These are phyloP conservation scores for Catunica adiposa DNA, from an alignment of 2,329 filamentous ascomycete species.

Conservation along the genomic window DNA sequence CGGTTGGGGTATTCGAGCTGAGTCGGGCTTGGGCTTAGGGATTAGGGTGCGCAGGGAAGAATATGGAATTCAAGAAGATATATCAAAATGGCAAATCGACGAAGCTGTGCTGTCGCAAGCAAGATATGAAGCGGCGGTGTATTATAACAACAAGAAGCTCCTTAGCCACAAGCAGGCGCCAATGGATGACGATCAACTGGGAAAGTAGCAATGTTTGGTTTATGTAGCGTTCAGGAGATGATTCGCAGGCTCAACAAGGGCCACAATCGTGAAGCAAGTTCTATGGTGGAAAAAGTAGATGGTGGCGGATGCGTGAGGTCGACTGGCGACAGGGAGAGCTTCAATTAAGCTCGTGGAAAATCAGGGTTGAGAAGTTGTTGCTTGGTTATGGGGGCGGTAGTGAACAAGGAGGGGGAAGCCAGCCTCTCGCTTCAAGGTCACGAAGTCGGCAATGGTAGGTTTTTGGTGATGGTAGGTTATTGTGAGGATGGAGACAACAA, in stretches of 20 bases:
- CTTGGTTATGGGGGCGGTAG: no score
- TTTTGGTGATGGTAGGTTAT: not conserved
- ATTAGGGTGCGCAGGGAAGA: no score
- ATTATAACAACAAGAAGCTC: no score
- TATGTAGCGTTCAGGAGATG: constrained; percentile 2
- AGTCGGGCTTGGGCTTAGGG: no score
- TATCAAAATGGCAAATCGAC: no score
- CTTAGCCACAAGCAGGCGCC: no score
- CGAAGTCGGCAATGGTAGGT: not conserved
- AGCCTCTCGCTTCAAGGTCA: not conserved
- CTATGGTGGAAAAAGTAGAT: not conserved
- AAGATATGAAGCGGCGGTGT: no score
- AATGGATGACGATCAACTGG: no score
- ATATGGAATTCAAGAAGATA: no score
- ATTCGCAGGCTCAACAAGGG: not conserved
- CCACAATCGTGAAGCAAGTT: not conserved
- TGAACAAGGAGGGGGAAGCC: not conserved
- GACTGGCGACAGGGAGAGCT: not conserved
- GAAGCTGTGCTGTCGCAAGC: no score
- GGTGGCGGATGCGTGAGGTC: not conserved
- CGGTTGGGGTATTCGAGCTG: no score
- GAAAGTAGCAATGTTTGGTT: not conserved
- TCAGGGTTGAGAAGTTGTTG: not conserved
- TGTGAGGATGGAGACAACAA: not conserved
- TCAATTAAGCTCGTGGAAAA: not conserved